Percentiles rank a stretch among this genome's conserved stretches.
phyloP scores from a whole-genome alignment of 208 protist species.

The Leishmania gerbilli region DNA sequence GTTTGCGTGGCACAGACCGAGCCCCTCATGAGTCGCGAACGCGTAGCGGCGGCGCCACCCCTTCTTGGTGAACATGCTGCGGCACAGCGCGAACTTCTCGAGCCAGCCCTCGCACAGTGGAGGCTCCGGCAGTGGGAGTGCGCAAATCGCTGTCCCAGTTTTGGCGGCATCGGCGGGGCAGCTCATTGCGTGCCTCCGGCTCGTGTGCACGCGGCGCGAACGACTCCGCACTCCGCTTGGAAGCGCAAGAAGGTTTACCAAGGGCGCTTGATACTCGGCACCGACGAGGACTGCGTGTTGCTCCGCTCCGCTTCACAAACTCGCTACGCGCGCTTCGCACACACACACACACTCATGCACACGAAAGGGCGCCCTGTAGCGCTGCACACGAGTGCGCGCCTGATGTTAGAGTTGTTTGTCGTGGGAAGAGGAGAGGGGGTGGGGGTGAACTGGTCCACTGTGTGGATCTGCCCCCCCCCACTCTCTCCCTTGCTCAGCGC shows the following conservation, averaged over 20 bases:
- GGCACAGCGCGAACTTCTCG: slow-evolving; percentile 59
- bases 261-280: not conserved
- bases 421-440: not conserved
- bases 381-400: not conserved
- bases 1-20: slow-evolving; percentile 44
- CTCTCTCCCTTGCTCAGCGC: not conserved
- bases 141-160: not conserved
- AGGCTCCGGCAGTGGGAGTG: not conserved
- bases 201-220: not conserved
- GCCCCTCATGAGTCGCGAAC: slow-evolving; percentile 46
- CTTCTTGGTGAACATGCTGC: slow-evolving; percentile 41
- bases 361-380: not conserved
- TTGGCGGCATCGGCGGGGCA: not conserved
- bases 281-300: not conserved
- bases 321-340: not conserved
- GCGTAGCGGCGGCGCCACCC: slow-evolving; percentile 56
- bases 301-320: not conserved
- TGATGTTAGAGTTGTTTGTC: not conserved
- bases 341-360: not conserved
- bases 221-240: not conserved
- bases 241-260: not conserved
- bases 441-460: not conserved
- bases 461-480: not conserved
- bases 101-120: slow-evolving; percentile 65
- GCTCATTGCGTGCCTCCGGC: not conserved